Evolutionary conservation across 1,284 basidiomycete genomes (phyloP), one percentile per base, ranked within the genome.

Genomic region (Schizophyllum amplum): DNA sequence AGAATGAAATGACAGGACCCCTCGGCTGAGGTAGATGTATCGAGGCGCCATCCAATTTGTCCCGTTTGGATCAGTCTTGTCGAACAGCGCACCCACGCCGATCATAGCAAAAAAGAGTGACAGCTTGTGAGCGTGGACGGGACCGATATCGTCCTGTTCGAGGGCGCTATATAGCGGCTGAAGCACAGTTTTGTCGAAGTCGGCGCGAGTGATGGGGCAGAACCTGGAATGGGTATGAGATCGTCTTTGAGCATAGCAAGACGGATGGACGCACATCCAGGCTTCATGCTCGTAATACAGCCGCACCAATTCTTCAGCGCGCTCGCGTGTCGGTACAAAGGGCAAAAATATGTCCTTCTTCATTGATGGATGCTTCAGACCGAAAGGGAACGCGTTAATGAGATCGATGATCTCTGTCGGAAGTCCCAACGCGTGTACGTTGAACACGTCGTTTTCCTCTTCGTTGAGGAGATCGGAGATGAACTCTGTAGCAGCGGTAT

Each of bases 71-170:
- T 75, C 75, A 42, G 13, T 17, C 33, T 42, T 42, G 33, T 42
- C 33, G 57, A 75, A 73, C 42, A 76, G 63, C 5, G 68, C 64
- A 5, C 79, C 79, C 21, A 71, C 71, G 11, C 77, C 77, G 5
- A 82, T 62, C 17, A 78, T 57, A 51, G 76, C 71, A 62, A 81
- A 81, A 62, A 82, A 78, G 22, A 79, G 69, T 7, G 80, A 69
- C 11, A 82, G 68, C 24, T 69, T 66, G 60, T 82, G 80, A 1
- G 78, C 68, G 55, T 78, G 76, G 11, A 80, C 56, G 6, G 51
- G 55, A 21, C 74, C 68, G n/a, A 75, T 62, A 49, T 65, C 67
- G 13, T 66, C 60, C 47, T 65, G 62, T 4, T 65, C 68, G 6
- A 65, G 55, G n/a, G 63, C 57, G 20, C 66, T 66, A 60, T 80